A percentile compares a stretch with the other conserved stretches of the same genome.
Conservation (phyloP, 345 rosid species). For the Euphorbia lathyris region DNA sequence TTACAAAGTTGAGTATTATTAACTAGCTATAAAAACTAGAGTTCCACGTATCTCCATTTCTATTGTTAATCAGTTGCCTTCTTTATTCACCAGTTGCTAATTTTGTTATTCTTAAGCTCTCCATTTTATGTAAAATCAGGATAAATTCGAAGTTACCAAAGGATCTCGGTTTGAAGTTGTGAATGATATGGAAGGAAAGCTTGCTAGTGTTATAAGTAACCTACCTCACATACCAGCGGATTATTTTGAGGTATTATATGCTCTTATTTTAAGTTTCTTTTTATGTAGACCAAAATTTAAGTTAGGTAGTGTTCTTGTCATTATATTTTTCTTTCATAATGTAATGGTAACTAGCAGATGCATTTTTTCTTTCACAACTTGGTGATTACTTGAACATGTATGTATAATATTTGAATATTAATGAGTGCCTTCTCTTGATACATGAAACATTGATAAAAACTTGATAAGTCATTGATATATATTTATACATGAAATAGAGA, state of each 20-base stretch:
- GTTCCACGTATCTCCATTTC: too few relatives aligned
- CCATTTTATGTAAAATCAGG: constrained; percentile 32
- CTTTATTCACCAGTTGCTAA: too few relatives aligned
- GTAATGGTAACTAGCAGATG: background rate
- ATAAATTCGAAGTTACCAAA: constrained; percentile 47
- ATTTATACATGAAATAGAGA: too few relatives aligned
- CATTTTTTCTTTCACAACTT: background rate
- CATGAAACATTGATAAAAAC: background rate
- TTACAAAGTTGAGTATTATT: too few relatives aligned
- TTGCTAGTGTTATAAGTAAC: constrained; percentile 78
- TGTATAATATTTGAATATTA: background rate
- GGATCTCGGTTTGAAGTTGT: constrained; percentile 88
- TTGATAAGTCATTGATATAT: too few relatives aligned
- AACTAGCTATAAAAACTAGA: background rate
- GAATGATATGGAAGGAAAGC: constrained; percentile 56
- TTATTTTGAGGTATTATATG: constrained; percentile 56
- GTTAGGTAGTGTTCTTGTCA: background rate
- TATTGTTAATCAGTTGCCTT: constrained; percentile 8
- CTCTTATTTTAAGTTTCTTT: background rate
- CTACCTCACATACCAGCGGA: constrained; percentile 85
- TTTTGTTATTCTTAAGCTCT: constrained; percentile 5
- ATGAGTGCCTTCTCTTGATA: background rate
- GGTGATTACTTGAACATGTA: background rate
- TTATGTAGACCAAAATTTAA: background rate
- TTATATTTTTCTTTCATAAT: background rate